phyloP scores from a whole-genome alignment of 306 rosid species.

The Rosa multiflora region DNA sequence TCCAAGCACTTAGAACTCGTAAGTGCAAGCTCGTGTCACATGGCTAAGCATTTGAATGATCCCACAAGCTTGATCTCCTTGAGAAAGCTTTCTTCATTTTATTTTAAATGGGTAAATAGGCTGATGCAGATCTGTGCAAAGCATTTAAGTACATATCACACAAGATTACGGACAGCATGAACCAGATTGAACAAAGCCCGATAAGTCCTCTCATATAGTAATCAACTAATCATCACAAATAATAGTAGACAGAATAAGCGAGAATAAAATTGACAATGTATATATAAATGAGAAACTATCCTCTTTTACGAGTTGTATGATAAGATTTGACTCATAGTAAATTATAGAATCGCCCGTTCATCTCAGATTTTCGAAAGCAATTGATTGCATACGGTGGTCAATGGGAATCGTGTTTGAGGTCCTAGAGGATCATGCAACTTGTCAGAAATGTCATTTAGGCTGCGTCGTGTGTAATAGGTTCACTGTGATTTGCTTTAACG shows the following conservation, averaged over 20 bases:
- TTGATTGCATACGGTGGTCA: too few species aligned
- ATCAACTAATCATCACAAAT: background rate
- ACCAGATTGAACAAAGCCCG: background rate
- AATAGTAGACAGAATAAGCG: background rate
- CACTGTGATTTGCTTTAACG: too few species aligned
- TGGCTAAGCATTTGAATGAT: background rate
- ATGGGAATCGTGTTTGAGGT: too few species aligned
- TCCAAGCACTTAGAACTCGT: background rate
- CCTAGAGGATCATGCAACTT: too few species aligned
- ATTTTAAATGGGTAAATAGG: background rate
- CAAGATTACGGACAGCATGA: background rate
- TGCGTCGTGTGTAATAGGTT: too few species aligned
- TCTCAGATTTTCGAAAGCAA: too few species aligned
- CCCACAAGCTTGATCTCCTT: background rate
- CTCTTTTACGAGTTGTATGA: background rate
- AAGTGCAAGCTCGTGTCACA: background rate
- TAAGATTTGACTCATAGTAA: background rate
- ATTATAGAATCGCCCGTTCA: too few species aligned
- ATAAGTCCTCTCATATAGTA: background rate
- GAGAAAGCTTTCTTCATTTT: background rate
- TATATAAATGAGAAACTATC: constrained; percentile 14
- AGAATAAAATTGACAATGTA: constrained; percentile 7
- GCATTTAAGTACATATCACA: background rate
- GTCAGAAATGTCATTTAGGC: too few species aligned
- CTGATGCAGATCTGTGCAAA: background rate